Conservation (phyloP, 352 stramenopile genomes). For the Globisporangium nodosum region DNA sequence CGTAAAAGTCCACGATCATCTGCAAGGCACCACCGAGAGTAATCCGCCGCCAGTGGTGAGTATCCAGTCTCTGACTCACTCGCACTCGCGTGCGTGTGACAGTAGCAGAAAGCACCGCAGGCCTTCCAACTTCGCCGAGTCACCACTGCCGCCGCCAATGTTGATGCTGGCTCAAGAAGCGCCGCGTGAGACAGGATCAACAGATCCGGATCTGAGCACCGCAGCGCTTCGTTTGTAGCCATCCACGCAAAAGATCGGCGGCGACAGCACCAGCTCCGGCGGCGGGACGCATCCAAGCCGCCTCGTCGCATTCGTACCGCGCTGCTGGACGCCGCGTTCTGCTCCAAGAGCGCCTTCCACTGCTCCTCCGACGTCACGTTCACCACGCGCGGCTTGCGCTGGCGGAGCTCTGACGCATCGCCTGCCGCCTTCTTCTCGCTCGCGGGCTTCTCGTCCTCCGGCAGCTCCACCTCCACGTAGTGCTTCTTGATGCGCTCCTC, state of each 20-base stretch:
- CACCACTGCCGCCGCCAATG: background rate
- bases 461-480: slow-evolving; percentile 72
- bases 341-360: slow-evolving; percentile 41
- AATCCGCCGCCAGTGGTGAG: slow-evolving; percentile 2
- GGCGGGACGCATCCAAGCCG: background rate
- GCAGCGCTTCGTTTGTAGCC: background rate
- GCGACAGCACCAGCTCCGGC: background rate
- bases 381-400: slow-evolving; percentile 48
- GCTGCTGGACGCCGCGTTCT: slow-evolving; percentile 37
- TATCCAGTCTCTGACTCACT: background rate
- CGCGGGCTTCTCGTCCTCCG: slow-evolving; percentile 52
- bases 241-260: background rate
- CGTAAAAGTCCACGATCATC: slow-evolving; percentile 84
- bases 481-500: slow-evolving; percentile 65
- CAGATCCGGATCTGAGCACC: background rate
- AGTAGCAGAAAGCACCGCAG: background rate
- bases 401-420: slow-evolving; percentile 29
- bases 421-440: slow-evolving; percentile 2
- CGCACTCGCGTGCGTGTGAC: background rate
- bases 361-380: slow-evolving; percentile 46
- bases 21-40: slow-evolving; percentile 15
- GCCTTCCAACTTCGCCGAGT: background rate
- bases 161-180: background rate
- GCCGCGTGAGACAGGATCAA: background rate
- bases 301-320: slow-evolving; percentile 25